These are phyloP conservation scores for Entonaema liquescens DNA, from an alignment of 495 filamentous ascomycete species.

Conservation along the genomic window DNA sequence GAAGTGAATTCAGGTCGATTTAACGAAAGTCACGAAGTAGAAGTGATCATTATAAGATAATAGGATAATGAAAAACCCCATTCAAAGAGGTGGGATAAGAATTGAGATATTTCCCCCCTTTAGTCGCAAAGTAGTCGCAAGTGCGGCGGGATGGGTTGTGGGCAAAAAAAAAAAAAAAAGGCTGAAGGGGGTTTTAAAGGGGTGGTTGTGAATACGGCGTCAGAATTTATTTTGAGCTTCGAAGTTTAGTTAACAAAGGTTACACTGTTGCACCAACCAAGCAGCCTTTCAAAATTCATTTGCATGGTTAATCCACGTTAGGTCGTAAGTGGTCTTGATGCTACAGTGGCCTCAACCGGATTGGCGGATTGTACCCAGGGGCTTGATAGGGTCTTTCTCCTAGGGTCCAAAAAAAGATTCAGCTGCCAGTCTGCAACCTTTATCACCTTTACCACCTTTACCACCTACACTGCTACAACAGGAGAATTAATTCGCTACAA, in stretches of 20 bases:
- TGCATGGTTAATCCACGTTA: constrained; percentile 35
- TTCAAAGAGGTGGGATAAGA: constrained; percentile 43
- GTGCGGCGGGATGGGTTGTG: constrained; percentile 22
- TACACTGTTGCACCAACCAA: not conserved
- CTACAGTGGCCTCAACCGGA: constrained; percentile 50
- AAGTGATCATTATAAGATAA: constrained; percentile 53
- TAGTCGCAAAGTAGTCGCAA: constrained; percentile 18
- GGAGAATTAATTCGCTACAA: constrained; percentile 29
- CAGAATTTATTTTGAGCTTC: constrained; percentile 41
- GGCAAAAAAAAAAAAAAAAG: no score
- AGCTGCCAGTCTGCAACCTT: constrained; percentile 18
- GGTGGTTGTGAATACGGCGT: constrained; percentile 29
- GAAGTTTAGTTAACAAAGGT: no score
- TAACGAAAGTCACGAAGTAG: constrained; percentile 59
- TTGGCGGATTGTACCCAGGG: constrained; percentile 42
- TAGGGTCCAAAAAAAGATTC: constrained; percentile 28
- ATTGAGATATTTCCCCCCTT: constrained; percentile 31
- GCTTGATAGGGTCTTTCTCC: not conserved
- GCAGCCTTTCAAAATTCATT: constrained; percentile 11
- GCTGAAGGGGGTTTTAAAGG: constrained; percentile 24
- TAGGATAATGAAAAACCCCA: constrained; percentile 42
- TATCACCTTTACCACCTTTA: not conserved
- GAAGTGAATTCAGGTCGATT: constrained; percentile 38
- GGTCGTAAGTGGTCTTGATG: constrained; percentile 38
- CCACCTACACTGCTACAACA: not conserved